Base-by-base conservation (phyloP, 192 early-diverging fungal species). In the Helicostylum pulchrum region DNA sequence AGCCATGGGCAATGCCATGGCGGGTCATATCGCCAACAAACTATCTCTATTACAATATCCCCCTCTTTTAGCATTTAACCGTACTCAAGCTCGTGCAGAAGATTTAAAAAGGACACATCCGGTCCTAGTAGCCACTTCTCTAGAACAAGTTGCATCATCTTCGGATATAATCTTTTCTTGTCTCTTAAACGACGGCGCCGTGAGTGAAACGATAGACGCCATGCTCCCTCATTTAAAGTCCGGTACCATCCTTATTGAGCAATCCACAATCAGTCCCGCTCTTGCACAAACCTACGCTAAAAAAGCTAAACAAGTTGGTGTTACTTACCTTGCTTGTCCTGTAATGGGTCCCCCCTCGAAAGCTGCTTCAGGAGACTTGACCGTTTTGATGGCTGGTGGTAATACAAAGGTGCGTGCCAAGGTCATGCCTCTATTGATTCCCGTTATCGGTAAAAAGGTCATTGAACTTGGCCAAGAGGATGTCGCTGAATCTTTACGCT, bases 161-260 rank as follows among this genome's bases (percentile, higher is more conserved):
- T 75, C 79, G 49, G 80, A 84, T 30, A 66, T 91, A 6, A 77
- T 91, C 7, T 87, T 89, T 46, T 72, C 81, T 31, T 85, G 80
- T 9, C 75, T 91, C 2, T 62, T 80, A 21, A 84, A 87, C 74
- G 87, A 84, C 63, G 71, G 74, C 0, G 80, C 85, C 7, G 85
- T 88, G 39, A 67, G 74, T 34, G 17, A 61, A 15, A 30, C 47
- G 10, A 6, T 42, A 26, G 19, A 61, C 1, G 4, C 6, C 6
- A 21, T 70, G 10, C 11, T 54, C 1, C 1, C 53, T 19, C 21
- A 53, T 23, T 1, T 47, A 48, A 53, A 31, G 53, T 61, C 79
- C 52, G 66, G 73, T 61, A 14, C 65, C 69, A 74, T 79, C 23
- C 78, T 90, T 44, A 75, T 85, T 9, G 87, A 88, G 19, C 76